Percentiles rank a stretch among this genome's conserved stretches.
phyloP scores from a whole-genome alignment of 257 asterid species.

The Orobanche coerulescens region DNA sequence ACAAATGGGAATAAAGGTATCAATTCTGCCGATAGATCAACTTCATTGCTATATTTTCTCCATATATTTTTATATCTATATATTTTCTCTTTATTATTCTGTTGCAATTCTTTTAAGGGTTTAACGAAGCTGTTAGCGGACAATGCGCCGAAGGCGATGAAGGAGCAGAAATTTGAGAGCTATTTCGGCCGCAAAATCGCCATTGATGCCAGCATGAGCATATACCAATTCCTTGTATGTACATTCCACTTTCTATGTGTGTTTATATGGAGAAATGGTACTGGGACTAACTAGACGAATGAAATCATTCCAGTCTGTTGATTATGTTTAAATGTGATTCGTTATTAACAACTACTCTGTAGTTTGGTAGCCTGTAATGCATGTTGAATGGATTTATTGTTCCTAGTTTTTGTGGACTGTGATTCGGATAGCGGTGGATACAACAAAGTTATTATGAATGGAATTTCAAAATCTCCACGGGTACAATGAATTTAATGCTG shows the following conservation, averaged over 20 bases:
- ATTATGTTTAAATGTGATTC: neutral
- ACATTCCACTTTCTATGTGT: neutral
- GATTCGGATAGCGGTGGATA: neutral
- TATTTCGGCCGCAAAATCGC: slow-evolving; percentile 96
- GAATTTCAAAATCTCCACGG: neutral
- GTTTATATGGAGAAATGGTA: slow-evolving; percentile 1
- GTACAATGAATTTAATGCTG: slow-evolving; percentile 1
- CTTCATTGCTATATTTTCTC: neutral
- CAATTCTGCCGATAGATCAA: neutral
- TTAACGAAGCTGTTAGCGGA: slow-evolving; percentile 92
- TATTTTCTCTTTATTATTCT: no score
- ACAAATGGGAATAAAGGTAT: slow-evolving; percentile 40
- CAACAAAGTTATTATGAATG: neutral
- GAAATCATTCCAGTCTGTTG: neutral
- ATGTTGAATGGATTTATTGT: slow-evolving; percentile 4
- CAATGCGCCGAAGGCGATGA: slow-evolving; percentile 87
- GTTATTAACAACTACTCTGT: neutral
- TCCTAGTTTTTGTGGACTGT: neutral
- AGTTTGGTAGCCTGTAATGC: slow-evolving; percentile 1
- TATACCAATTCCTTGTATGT: slow-evolving; percentile 87
- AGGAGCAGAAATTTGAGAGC: slow-evolving; percentile 93
- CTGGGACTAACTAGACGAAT: neutral
- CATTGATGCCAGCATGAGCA: slow-evolving; percentile 98
- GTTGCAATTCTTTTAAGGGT: slow-evolving; percentile 42
- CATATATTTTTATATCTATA: no score